Evolutionary conservation across 73 alveolate genomes (phyloP).

Genomic region (Paramecium octaurelia): DNA sequence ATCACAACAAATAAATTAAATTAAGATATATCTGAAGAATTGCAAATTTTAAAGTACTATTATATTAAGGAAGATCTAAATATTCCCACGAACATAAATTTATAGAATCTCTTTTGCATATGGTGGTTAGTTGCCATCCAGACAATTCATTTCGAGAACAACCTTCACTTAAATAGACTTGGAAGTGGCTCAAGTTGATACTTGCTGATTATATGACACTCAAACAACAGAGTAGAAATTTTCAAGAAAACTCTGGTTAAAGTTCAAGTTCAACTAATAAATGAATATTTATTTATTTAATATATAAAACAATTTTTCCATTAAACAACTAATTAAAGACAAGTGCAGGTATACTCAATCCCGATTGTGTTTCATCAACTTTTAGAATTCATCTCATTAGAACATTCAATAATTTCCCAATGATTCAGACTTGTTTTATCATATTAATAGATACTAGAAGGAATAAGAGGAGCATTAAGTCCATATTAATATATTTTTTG

Average conservation of each 20-base stretch:
- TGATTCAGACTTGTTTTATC: too few species aligned
- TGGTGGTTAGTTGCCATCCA: slow-evolving; percentile 53
- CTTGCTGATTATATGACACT: slow-evolving; percentile 38
- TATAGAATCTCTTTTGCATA: slow-evolving; percentile 51
- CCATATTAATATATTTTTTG: too few species aligned
- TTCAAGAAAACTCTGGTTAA: slow-evolving; percentile 38
- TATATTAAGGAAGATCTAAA: background rate
- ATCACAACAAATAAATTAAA: background rate
- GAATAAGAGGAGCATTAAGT: too few species aligned
- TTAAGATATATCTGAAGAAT: slow-evolving; percentile 5
- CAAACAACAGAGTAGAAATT: slow-evolving; percentile 6
- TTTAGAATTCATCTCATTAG: background rate
- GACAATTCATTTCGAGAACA: slow-evolving; percentile 14
- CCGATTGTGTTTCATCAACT: background rate
- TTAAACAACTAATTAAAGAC: background rate
- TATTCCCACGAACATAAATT: slow-evolving; percentile 44
- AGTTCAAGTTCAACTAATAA: slow-evolving; percentile 46
- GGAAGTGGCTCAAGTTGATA: slow-evolving; percentile 48
- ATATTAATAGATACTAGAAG: too few species aligned
- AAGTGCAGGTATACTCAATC: background rate
- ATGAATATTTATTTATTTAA: background rate
- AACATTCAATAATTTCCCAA: background rate
- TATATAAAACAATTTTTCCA: background rate
- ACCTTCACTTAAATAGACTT: slow-evolving; percentile 34
- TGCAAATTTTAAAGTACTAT: background rate